Conservation (phyloP, 139 green algal species). For the Chlamydomonas sp. region DNA sequence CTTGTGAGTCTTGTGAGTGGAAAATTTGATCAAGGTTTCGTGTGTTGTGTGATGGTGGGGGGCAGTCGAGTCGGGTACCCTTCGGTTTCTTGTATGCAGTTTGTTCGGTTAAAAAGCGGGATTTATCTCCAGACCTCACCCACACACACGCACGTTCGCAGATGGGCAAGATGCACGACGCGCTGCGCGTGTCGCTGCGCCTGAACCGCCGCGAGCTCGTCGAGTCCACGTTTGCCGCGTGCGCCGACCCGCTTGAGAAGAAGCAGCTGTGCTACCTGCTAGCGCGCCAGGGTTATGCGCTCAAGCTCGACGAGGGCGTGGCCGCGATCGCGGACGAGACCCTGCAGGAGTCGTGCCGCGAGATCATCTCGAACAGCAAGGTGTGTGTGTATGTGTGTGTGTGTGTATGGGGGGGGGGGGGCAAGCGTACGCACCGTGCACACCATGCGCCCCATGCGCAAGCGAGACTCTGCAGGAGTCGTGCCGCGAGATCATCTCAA, state of each 20-base stretch:
- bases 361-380: conserved; percentile 75
- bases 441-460: conserved; percentile 53
- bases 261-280: conserved; percentile 93
- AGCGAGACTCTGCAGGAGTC: conserved; percentile 56
- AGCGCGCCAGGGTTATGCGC: conserved; percentile 47
- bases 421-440: no score
- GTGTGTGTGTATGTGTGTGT: no score
- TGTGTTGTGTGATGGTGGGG: no score
- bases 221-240: conserved; percentile 46
- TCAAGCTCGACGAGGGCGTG: conserved; percentile 74
- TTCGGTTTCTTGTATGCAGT: no score
- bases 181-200: conserved; percentile 68
- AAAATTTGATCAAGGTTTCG: no score
- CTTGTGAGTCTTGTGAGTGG: no score
- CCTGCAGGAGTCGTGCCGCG: conserved; percentile 52
- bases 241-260: conserved; percentile 61
- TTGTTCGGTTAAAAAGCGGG: no score
- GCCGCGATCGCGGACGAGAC: conserved; percentile 58
- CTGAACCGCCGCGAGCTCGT: conserved; percentile 30
- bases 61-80: no score
- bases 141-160: no score
- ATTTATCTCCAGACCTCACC: no score
- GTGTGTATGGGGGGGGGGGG: no score
- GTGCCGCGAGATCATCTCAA: conserved; percentile 72
- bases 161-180: conserved; percentile 62